Conservation (phyloP, 176 grass and related monocot genomes). For the Oryza glumipatula region DNA sequence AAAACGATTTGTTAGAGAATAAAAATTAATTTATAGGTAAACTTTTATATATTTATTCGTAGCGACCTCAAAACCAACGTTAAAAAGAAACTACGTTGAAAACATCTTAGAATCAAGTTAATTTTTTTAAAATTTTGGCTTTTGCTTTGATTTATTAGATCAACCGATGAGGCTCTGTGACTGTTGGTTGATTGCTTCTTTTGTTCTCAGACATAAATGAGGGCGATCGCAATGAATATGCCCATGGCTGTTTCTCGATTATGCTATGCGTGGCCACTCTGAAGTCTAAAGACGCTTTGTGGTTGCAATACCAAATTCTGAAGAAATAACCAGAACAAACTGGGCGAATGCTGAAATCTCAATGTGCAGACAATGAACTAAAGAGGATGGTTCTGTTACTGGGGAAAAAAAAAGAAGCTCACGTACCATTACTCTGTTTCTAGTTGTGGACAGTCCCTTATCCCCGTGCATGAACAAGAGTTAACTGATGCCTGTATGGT, state of each 20-base stretch:
- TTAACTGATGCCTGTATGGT: conserved; percentile 13
- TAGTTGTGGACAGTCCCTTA: not conserved
- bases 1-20: no score
- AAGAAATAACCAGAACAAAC: not conserved
- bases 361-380: not conserved
- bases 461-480: not conserved
- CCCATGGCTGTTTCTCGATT: not conserved
- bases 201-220: conserved; percentile 1
- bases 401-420: not conserved
- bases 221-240: not conserved
- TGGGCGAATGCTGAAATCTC: not conserved
- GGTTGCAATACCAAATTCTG: not conserved
- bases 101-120: no score
- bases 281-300: not conserved
- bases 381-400: not conserved
- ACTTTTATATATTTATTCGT: no score
- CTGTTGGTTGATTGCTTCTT: not conserved
- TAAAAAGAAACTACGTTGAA: no score
- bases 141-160: no score
- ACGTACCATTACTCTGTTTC: not conserved
- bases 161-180: not conserved
- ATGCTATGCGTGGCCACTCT: not conserved
- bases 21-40: no score
- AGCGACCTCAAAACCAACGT: no score
- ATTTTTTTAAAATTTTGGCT: no score